Percentiles rank a stretch among this genome's conserved stretches.
These are phyloP conservation scores for Capsella rubella DNA, from an alignment of 441 rosid genomes.

Conservation along the genomic window DNA sequence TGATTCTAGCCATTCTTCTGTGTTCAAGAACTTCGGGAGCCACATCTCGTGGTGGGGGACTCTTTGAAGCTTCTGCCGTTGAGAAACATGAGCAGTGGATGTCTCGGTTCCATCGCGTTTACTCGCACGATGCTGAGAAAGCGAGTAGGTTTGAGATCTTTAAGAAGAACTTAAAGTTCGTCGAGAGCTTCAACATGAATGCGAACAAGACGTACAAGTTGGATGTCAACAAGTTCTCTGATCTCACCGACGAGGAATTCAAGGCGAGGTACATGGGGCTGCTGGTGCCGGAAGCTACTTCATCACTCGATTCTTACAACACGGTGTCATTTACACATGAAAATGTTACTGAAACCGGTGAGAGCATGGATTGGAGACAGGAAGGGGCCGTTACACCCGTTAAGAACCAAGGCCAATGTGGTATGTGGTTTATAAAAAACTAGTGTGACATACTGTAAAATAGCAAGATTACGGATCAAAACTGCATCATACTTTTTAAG, in stretches of 20 bases:
- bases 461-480: too few species aligned
- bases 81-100: slow-evolving; percentile 57
- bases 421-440: slow-evolving; percentile 7
- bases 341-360: slow-evolving; percentile 33
- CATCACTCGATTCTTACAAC: not conserved
- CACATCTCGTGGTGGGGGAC: slow-evolving; percentile 15
- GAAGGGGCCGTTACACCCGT: slow-evolving; percentile 46
- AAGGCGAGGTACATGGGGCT: slow-evolving; percentile 36
- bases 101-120: slow-evolving; percentile 50
- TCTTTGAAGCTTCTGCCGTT: slow-evolving; percentile 28
- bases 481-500: too few species aligned
- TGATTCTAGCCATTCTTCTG: slow-evolving; percentile 11
- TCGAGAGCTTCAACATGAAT: slow-evolving; percentile 50
- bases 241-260: slow-evolving; percentile 46
- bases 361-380: slow-evolving; percentile 44
- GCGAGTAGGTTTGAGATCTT: slow-evolving; percentile 37
- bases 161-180: slow-evolving; percentile 38
- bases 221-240: slow-evolving; percentile 45
- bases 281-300: slow-evolving; percentile 9
- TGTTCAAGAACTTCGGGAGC: slow-evolving; percentile 19
- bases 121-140: slow-evolving; percentile 46
- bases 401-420: slow-evolving; percentile 40
- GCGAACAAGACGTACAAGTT: slow-evolving; percentile 41
- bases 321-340: slow-evolving; percentile 17
- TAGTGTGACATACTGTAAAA: too few species aligned